Conservation (phyloP, 2,329 filamentous ascomycete genomes). For the Orbilia javanica region DNA sequence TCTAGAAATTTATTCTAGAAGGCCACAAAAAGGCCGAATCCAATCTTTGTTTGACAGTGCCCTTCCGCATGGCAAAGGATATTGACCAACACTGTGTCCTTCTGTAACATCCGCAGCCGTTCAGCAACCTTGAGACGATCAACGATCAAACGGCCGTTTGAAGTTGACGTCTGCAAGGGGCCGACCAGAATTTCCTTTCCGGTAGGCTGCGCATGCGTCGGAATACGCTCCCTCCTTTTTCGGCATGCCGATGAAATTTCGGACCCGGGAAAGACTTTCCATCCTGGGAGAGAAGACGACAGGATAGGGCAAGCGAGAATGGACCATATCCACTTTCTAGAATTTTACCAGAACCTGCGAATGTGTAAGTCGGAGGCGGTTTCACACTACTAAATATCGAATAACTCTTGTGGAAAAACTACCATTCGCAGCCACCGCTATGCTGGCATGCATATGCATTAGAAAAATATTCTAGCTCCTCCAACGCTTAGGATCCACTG, state of each 20-base stretch:
- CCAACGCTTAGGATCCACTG: conserved; percentile 3
- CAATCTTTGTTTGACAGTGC: conserved; percentile 28
- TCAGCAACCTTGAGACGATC: conserved; percentile 22
- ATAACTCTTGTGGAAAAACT: not conserved
- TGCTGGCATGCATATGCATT: conserved; percentile 5
- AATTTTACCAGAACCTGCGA: conserved; percentile 11
- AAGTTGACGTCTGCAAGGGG: conserved; percentile 47
- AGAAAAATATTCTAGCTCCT: not conserved
- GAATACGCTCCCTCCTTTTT: conserved; percentile 43
- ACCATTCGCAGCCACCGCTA: not conserved
- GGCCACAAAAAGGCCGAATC: conserved; percentile 19
- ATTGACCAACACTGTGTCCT: conserved; percentile 10
- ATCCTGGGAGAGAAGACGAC: conserved; percentile 23
- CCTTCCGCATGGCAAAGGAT: conserved; percentile 34
- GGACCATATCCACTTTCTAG: conserved; percentile 37
- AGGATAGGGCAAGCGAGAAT: conserved; percentile 47
- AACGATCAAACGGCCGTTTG: conserved; percentile 48
- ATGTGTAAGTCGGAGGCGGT: conserved; percentile 24
- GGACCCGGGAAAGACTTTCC: conserved; percentile 46
- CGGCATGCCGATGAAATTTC: conserved; percentile 45
- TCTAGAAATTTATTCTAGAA: conserved; percentile 37
- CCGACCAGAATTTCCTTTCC: conserved; percentile 21
- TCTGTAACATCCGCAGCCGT: conserved; percentile 39
- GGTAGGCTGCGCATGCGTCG: conserved; percentile 6
- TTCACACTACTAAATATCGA: not conserved